phyloP scores from a whole-genome alignment of 768 basidiomycete species.

The Hericium erinaceus region DNA sequence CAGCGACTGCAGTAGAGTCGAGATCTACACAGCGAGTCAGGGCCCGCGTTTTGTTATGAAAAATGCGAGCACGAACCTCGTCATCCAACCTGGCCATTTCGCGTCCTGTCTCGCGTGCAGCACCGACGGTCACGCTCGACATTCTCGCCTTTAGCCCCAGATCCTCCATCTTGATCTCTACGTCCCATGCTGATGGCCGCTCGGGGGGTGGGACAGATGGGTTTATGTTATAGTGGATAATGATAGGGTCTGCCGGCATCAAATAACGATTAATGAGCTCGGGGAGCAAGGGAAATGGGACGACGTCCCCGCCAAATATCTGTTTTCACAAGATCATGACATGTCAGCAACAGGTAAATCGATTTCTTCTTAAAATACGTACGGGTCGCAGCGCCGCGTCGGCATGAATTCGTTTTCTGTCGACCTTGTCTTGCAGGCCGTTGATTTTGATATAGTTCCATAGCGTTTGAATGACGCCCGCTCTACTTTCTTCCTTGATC shows the following conservation, averaged over 20 bases:
- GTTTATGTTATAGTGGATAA: slow-evolving; percentile 69
- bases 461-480: slow-evolving; percentile 70
- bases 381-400: slow-evolving; percentile 65
- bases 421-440: slow-evolving; percentile 74
- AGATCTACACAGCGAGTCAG: slow-evolving; percentile 41
- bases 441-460: slow-evolving; percentile 92
- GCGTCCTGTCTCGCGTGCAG: slow-evolving; percentile 62
- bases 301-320: slow-evolving; percentile 64
- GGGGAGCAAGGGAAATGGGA: slow-evolving; percentile 74
- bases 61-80: slow-evolving; percentile 44
- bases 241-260: slow-evolving; percentile 65
- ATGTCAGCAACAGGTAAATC: too few relatives aligned
- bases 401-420: slow-evolving; percentile 58
- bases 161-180: slow-evolving; percentile 86
- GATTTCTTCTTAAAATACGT: slow-evolving; percentile 7
- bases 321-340: slow-evolving; percentile 17
- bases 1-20: slow-evolving; percentile 74
- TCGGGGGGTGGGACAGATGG: slow-evolving; percentile 56
- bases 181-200: slow-evolving; percentile 61
- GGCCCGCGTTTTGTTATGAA: neutral
- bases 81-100: slow-evolving; percentile 73
- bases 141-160: slow-evolving; percentile 61
- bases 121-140: slow-evolving; percentile 51
- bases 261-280: slow-evolving; percentile 80
- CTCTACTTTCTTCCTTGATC: slow-evolving; percentile 76